Base-by-base conservation (phyloP, 192 early-diverging fungal genomes). In the Coemansia sp. region DNA sequence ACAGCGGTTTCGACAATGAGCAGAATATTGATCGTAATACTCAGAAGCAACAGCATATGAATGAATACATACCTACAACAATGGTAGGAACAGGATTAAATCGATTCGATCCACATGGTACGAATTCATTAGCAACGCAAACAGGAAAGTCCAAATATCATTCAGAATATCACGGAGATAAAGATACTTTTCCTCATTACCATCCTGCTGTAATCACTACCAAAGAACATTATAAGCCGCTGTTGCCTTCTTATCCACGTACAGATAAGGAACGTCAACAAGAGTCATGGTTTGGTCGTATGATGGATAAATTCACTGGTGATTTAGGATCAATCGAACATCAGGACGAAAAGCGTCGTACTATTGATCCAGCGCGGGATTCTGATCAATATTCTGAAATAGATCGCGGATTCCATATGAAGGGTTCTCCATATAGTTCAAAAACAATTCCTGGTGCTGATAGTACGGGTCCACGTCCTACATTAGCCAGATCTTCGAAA, bases 271-370 rank as follows among this genome's bases (percentile, higher is more conserved):
- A 74, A 29, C 63, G 57, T 25, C 54, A 70, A 24, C 25, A 42
- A 21, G 20, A 51, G 4, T 70, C 71, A 20, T 79, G 76, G 76
- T 50, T 63, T 25, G 51, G 63, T 32, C 58, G 68, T 19, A 20
- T 68, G 0, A 23, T 62, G 3, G 67, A 50, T 31, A 66, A 29
- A 4, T 31, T 73, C 29, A 68, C 66, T 21, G 68, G 71, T 32
- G 64, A 79, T 31, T 53, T 79, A 53, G 76, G 76, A 0, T 64
- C 71, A 7, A 79, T 79, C 36, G 76, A 79, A 64, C 76, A 79
- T 50, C 66, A 70, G 51, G 67, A 68, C 39, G 30, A 21, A 5
- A 30, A 19, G 56, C 21, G 25, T 17, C 51, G 23, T 20, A 63
- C 27, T 50, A 27, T 32, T 17, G 11, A 54, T 25, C 27, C 8